Percentiles rank a stretch among this genome's conserved stretches.
Conservation (phyloP, 108 stramenopile genomes). For the Nannochloropsis gaditana region DNA sequence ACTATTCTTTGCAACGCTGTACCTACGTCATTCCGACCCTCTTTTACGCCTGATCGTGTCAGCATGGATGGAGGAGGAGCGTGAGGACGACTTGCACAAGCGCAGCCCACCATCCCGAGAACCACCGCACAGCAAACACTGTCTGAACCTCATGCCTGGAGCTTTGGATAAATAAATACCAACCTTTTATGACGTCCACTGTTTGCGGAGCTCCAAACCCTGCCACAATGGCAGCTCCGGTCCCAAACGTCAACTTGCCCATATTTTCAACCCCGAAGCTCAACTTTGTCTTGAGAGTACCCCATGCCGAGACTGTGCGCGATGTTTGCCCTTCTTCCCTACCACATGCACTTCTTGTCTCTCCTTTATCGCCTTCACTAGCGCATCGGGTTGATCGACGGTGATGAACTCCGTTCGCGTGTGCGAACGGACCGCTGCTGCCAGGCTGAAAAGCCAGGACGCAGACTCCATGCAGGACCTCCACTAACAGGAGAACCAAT, state of each 20-base stretch:
- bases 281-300: not conserved
- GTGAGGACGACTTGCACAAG: too few relatives aligned
- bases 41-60: not conserved
- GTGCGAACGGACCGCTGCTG: too few relatives aligned
- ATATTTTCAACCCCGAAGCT: not conserved
- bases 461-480: not conserved
- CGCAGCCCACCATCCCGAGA: too few relatives aligned
- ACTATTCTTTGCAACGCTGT: not conserved
- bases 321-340: not conserved
- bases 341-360: not conserved
- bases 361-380: not conserved
- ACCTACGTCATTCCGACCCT: not conserved
- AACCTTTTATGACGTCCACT: not conserved
- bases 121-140: too few relatives aligned
- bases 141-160: too few relatives aligned
- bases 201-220: not conserved
- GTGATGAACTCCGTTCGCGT: too few relatives aligned
- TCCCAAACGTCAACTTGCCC: slow-evolving; percentile 12
- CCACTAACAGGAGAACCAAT: not conserved
- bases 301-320: not conserved
- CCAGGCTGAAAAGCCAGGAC: not conserved
- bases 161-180: too few relatives aligned
- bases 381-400: too few relatives aligned
- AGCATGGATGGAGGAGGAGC: too few relatives aligned
- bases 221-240: slow-evolving; percentile 9